These are phyloP conservation scores for Trichoderma erinaceum DNA, from an alignment of 495 filamentous ascomycete species.

Conservation along the genomic window DNA sequence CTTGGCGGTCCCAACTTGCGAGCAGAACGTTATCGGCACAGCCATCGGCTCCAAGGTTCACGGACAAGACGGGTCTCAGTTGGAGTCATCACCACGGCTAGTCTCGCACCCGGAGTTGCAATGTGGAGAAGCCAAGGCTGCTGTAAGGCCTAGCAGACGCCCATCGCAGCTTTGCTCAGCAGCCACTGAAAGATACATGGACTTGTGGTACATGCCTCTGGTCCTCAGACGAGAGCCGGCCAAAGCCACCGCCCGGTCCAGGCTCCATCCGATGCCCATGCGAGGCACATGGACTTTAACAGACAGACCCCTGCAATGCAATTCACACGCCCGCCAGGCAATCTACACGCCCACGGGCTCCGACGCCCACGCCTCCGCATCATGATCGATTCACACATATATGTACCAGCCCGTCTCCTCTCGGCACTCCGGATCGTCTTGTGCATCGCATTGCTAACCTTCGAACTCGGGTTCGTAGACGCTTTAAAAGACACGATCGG, in stretches of 20 bases:
- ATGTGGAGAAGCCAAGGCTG: not conserved
- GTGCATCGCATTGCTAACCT: not conserved
- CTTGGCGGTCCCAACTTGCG: not conserved
- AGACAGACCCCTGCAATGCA: not conserved
- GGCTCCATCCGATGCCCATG: slow-evolving; percentile 12
- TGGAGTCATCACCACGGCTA: slow-evolving; percentile 5
- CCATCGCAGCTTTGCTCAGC: not conserved
- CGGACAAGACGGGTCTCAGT: not conserved
- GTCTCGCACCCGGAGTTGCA: not conserved
- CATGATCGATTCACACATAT: slow-evolving; percentile 2
- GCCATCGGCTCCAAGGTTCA: slow-evolving; percentile 4
- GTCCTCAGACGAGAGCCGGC: slow-evolving; percentile 3
- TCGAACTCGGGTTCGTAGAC: not conserved
- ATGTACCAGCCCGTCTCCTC: slow-evolving; percentile 7
- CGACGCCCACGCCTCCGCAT: slow-evolving; percentile 6
- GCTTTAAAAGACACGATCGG: not conserved
- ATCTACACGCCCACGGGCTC: not conserved
- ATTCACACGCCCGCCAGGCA: slow-evolving; percentile 1
- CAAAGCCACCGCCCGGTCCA: slow-evolving; percentile 14
- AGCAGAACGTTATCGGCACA: not conserved
- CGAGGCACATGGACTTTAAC: not conserved
- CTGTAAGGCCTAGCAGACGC: not conserved
- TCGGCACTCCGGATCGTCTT: slow-evolving; percentile 1
- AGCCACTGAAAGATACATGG: not conserved
- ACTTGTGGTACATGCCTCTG: no score